phyloP scores from a whole-genome alignment of 2,329 filamentous ascomycete genomes.

The Penicillium oxalicum region DNA sequence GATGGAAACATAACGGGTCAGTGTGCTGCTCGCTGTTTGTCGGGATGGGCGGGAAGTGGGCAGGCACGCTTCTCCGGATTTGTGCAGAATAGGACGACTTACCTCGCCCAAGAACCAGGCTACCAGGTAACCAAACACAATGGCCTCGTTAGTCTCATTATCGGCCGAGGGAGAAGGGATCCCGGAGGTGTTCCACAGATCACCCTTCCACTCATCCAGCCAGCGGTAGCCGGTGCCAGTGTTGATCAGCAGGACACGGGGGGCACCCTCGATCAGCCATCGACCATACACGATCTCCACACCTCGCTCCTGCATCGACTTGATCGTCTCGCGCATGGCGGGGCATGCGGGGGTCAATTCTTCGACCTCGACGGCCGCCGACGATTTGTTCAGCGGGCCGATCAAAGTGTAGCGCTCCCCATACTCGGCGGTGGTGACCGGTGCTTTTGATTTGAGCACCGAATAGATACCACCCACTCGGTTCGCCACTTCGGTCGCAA shows the following conservation, averaged over 20 bases:
- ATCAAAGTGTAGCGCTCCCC: conserved; percentile 93
- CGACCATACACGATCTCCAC: conserved; percentile 87
- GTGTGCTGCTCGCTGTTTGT: background rate
- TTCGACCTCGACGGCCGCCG: conserved; percentile 96
- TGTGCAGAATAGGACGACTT: conserved; percentile 26
- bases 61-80: background rate
- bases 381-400: conserved; percentile 85
- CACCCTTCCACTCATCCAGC: conserved; percentile 93
- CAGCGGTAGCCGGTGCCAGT: conserved; percentile 88
- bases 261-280: conserved; percentile 96
- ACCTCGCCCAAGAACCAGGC: conserved; percentile 99
- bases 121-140: conserved; percentile 94
- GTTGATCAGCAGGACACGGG: conserved; percentile 87
- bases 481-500: conserved; percentile 96
- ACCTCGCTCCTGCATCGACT: conserved; percentile 87
- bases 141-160: conserved; percentile 93
- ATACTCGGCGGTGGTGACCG: conserved; percentile 97
- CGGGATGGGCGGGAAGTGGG: too few relatives aligned
- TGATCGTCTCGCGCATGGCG: conserved; percentile 73
- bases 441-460: conserved; percentile 97
- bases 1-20: conserved; percentile 3
- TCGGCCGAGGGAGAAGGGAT: conserved; percentile 92
- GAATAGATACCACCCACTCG: conserved; percentile 98
- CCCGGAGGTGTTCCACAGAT: conserved; percentile 85
- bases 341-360: conserved; percentile 77